phyloP scores from a whole-genome alignment of 179 eudicot genomes.

The Heliamphora ciliata region DNA sequence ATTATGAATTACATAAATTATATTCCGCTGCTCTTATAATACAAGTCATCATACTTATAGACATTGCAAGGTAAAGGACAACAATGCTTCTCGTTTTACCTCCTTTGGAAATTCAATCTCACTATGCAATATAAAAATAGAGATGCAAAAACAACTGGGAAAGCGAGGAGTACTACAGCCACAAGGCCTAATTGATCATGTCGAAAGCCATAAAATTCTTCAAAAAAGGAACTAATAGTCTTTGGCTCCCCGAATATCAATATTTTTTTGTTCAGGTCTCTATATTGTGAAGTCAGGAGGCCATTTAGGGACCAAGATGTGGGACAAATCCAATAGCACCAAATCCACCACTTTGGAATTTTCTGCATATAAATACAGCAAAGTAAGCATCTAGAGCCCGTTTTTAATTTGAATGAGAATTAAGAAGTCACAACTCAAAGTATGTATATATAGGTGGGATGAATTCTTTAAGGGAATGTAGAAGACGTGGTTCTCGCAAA shows the following conservation, averaged over 20 bases:
- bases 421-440: not conserved
- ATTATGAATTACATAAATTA: not conserved
- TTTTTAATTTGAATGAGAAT: not conserved
- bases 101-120: constrained; percentile 32
- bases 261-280: constrained; percentile 33
- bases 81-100: constrained; percentile 19
- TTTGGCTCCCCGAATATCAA: constrained; percentile 28
- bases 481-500: not conserved
- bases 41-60: not conserved
- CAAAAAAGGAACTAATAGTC: constrained; percentile 31
- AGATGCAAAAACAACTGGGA: constrained; percentile 31
- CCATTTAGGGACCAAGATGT: constrained; percentile 51
- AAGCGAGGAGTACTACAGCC: constrained; percentile 28
- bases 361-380: constrained; percentile 29
- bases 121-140: constrained; percentile 9
- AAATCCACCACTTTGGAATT: constrained; percentile 55
- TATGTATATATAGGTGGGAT: not conserved
- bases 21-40: not conserved
- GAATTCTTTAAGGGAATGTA: not conserved
- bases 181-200: constrained; percentile 30
- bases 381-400: not conserved
- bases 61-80: not conserved
- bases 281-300: constrained; percentile 47
- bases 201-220: constrained; percentile 37
- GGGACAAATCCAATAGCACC: constrained; percentile 47